Conservation (phyloP, 2,329 filamentous ascomycete species). For the Samsoniella hepiali region DNA sequence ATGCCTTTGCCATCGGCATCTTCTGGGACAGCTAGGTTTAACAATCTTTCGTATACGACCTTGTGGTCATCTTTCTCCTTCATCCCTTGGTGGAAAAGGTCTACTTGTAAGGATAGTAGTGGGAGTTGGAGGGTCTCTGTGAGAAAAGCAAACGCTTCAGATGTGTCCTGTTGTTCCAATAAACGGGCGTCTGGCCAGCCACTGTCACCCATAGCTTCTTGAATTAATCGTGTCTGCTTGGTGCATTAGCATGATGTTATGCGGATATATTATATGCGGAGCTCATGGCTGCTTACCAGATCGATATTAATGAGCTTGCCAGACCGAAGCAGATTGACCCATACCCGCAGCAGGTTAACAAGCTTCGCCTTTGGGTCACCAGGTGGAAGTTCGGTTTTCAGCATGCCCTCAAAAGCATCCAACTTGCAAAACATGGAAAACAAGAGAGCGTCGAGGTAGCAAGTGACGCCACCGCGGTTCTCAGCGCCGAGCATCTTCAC, state of each 20-base stretch:
- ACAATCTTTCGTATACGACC: slow-evolving; percentile 82
- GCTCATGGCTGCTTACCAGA: slow-evolving; percentile 54
- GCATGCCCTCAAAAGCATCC: slow-evolving; percentile 87
- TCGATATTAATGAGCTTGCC: slow-evolving; percentile 84
- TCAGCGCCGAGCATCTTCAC: slow-evolving; percentile 77
- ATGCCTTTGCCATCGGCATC: slow-evolving; percentile 68
- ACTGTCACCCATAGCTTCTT: slow-evolving; percentile 77
- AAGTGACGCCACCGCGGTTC: slow-evolving; percentile 85
- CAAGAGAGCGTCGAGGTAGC: slow-evolving; percentile 85
- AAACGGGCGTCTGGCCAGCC: slow-evolving; percentile 81
- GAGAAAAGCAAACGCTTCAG: slow-evolving; percentile 93
- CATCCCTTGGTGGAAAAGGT: slow-evolving; percentile 88
- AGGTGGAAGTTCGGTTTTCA: slow-evolving; percentile 68
- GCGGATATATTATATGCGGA: not conserved
- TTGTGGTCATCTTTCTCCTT: slow-evolving; percentile 88
- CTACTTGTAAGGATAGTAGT: slow-evolving; percentile 85
- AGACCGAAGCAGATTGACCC: slow-evolving; percentile 87
- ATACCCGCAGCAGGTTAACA: slow-evolving; percentile 75
- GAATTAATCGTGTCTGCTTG: slow-evolving; percentile 71
- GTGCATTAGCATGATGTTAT: slow-evolving; percentile 27
- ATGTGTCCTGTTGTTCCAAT: slow-evolving; percentile 87
- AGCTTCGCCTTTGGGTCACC: slow-evolving; percentile 70
- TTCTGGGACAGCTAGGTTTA: slow-evolving; percentile 86
- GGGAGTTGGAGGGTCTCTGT: slow-evolving; percentile 86
- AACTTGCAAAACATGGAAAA: slow-evolving; percentile 95